Evolutionary conservation across 2,329 filamentous ascomycete species (phyloP).

Genomic region (Fusarium pseudonygamai): DNA sequence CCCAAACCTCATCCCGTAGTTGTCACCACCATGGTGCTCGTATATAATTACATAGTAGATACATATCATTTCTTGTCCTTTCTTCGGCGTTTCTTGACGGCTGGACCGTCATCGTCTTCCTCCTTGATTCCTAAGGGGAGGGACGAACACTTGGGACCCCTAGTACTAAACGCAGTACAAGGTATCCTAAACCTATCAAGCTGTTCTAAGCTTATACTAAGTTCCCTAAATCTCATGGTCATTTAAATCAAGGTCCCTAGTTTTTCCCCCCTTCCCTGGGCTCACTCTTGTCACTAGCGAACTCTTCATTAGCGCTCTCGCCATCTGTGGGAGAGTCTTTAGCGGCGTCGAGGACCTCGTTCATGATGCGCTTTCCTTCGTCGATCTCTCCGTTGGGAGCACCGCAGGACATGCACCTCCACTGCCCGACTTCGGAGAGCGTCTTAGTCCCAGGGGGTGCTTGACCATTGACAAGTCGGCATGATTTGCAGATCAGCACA

Average conservation of each 20-base stretch:
- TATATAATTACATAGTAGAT: conserved; percentile 21
- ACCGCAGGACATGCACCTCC: conserved; percentile 89
- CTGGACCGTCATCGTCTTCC: conserved; percentile 29
- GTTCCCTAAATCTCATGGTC: background rate
- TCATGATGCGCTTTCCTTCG: conserved; percentile 77
- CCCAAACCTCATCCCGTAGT: conserved; percentile 5
- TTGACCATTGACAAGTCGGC: conserved; percentile 92
- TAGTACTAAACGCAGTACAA: background rate
- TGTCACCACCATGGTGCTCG: background rate
- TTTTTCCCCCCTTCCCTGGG: background rate
- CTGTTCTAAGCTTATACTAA: background rate
- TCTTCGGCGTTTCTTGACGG: conserved; percentile 34
- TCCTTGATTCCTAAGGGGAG: conserved; percentile 7
- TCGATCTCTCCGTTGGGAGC: conserved; percentile 83
- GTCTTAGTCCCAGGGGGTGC: conserved; percentile 86
- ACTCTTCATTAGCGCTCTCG: conserved; percentile 20
- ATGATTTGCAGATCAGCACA: conserved; percentile 83
- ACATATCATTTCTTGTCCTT: conserved; percentile 41
- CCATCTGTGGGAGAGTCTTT: conserved; percentile 24
- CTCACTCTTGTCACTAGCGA: background rate
- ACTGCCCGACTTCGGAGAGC: conserved; percentile 82
- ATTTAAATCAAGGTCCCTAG: background rate
- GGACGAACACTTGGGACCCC: background rate
- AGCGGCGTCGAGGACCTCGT: conserved; percentile 63
- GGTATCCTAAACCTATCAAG: background rate